Evolutionary conservation across 2,329 filamentous ascomycete species (phyloP).

Genomic region (Fusarium circinatum): DNA sequence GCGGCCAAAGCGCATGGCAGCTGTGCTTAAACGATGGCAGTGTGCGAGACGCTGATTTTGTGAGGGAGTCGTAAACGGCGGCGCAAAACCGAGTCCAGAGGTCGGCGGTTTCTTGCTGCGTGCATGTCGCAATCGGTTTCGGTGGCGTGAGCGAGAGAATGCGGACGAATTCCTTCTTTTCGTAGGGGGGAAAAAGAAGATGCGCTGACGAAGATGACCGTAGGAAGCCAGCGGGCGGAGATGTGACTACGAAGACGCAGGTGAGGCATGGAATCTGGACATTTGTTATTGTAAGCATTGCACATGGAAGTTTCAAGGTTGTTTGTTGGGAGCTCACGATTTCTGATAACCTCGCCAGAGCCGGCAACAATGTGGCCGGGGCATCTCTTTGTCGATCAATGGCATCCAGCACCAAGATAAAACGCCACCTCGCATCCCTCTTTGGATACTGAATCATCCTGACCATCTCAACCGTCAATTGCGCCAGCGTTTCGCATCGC

Average conservation of each 20-base stretch:
- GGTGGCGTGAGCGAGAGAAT: slow-evolving; percentile 73
- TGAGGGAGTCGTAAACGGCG: slow-evolving; percentile 87
- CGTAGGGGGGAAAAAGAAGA: slow-evolving; percentile 86
- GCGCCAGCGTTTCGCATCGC: slow-evolving; percentile 83
- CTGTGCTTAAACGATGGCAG: slow-evolving; percentile 76
- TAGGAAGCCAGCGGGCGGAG: slow-evolving; percentile 75
- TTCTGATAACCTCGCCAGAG: slow-evolving; percentile 83
- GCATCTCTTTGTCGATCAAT: slow-evolving; percentile 87
- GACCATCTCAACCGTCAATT: slow-evolving; percentile 77
- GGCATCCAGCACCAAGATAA: slow-evolving; percentile 87
- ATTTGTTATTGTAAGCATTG: slow-evolving; percentile 6
- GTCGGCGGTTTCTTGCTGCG: slow-evolving; percentile 66
- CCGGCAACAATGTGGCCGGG: slow-evolving; percentile 80
- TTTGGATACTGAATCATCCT: slow-evolving; percentile 65
- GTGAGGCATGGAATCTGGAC: slow-evolving; percentile 80
- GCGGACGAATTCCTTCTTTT: slow-evolving; percentile 78
- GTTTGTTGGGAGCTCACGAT: slow-evolving; percentile 64
- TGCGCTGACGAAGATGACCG: slow-evolving; percentile 77
- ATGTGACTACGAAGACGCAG: slow-evolving; percentile 79
- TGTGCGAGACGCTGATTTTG: slow-evolving; percentile 82
- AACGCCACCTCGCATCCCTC: slow-evolving; percentile 61
- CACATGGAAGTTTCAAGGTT: slow-evolving; percentile 9
- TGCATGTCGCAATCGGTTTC: slow-evolving; percentile 59
- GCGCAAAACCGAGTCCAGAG: slow-evolving; percentile 84
- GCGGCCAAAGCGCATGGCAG: slow-evolving; percentile 82